Base-by-base conservation (phyloP, 768 basidiomycete genomes). In the Pleurotus ostreatus region DNA sequence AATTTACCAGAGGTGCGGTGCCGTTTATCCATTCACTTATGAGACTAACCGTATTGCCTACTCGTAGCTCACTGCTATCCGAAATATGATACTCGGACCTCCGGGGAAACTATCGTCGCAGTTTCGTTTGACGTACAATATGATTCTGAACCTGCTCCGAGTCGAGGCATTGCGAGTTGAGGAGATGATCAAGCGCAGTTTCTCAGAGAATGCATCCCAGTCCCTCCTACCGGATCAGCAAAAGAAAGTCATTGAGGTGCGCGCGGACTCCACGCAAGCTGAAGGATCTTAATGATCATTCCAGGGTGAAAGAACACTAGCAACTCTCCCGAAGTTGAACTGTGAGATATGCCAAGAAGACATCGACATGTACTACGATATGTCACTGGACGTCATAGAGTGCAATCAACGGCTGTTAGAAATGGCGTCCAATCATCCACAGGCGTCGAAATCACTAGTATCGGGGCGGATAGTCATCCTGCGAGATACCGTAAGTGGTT, bases 141-240 rank as follows among this genome's bases (percentile, higher is more conserved):
- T 99, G 97, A 98, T 99, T 59, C 73, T 99, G 58, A 99, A 99
- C 66, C 74, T 99, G 39, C 80, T 99, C 8, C 86, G 97, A 16
- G 97, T 99, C 8, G 97, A 99, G 66, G 95, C 97, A 0, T 77
- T 99, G 46, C 80, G 86, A 57, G 96, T 98, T 15, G 97, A 99
- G 66, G 97, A 99, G 71, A 99, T 99, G 97, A 98, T 99, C 67
- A 98, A 98, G 70, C 81, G 97, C 39, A 94, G 92, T 68, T 99
- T 99, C 71, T 98, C 97, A 15, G 97, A 99, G 74, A 98, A 98
- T 66, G 87, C 94, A 1, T 89, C 97, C 0, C 97, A 99, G 66
- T 79, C 88, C 39, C 74, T 98, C 44, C 74, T 98, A 26, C 97
- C 97, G 3, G 94, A 96, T 55, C 92, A 98, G 59, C 94, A 98